These are phyloP conservation scores for Emergomyces pasteurianus DNA, from an alignment of 2,329 filamentous ascomycete species.

Conservation along the genomic window DNA sequence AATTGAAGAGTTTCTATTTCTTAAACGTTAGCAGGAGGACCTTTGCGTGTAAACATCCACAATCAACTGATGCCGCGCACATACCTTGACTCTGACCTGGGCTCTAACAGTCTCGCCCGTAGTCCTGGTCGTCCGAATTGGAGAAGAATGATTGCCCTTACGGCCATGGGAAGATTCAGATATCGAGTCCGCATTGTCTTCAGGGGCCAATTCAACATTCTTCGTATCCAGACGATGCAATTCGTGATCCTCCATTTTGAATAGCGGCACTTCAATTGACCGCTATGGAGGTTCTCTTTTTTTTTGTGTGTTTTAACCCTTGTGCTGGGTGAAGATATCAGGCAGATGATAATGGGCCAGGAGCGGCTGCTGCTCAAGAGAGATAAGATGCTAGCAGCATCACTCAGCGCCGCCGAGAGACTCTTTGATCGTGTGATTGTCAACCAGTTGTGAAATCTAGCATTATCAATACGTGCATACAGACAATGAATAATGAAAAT, in stretches of 20 bases:
- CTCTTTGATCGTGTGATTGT: neutral
- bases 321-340: neutral
- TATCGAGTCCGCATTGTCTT: neutral
- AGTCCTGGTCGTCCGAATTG: neutral
- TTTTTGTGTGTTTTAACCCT: neutral
- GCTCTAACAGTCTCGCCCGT: neutral
- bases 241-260: neutral
- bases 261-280: neutral
- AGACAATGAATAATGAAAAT: neutral
- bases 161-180: neutral
- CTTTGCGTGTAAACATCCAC: neutral
- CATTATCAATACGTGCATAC: neutral
- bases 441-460: neutral
- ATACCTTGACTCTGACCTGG: slow-evolving; percentile 10
- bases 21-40: neutral
- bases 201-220: neutral
- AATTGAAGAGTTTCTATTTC: slow-evolving; percentile 17
- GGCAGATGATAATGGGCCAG: neutral
- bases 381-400: neutral
- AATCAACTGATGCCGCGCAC: neutral
- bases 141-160: neutral
- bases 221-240: neutral
- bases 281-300: neutral
- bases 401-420: neutral
- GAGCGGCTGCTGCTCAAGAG: neutral